Evolutionary conservation across 176 grass and related monocot species (phyloP), one percentile per base, ranked within the genome.

Genomic region (Thalia dealbata): DNA sequence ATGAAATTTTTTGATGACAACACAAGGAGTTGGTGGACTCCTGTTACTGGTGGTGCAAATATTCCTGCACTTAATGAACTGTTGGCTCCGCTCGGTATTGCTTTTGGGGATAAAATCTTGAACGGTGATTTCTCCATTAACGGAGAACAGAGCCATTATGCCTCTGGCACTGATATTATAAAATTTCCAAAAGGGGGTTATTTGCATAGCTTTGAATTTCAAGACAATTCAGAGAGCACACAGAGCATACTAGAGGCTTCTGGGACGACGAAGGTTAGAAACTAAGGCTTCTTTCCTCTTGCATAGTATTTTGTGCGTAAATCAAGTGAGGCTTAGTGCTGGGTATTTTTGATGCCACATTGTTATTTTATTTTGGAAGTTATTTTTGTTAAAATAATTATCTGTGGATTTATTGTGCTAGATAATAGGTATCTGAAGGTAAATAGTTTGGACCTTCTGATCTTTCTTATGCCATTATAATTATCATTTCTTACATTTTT

Each of bases 1-100:
- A 97, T 97, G 93, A 92, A 82, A 71, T 97, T 97, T 85, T 97
- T 97, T 81, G 93, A 97, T 82, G 93, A 97, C 73, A 97, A 97
- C 82, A 97, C 93, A 14, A 85, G 93, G 71, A 97, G 93, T 76
- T 97, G 93, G 93, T 97, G 93, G 93, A 97, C 89, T 58, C 93
- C 93, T 56, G 82, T 97, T 46, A 97, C 93, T 69, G 93, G 93
- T 45, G 93, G 93, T 80, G 93, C 93, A 78, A 97, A 97, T 86
- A 75, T 97, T 64, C 93, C 87, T 44, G 93, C 89, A 14, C 83
- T 97, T 81, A 97, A 97, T 79, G 87, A 89, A 55, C 89, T 97
- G 80, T 83, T 97, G 67, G 80, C 81, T 74, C 87, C 87, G 73
- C 86, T 97, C 84, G 89, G 85, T 64, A 90, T 97, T 74, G 82